These are phyloP conservation scores for Didymella pinodella DNA, from an alignment of 2,329 filamentous ascomycete genomes.

Conservation along the genomic window DNA sequence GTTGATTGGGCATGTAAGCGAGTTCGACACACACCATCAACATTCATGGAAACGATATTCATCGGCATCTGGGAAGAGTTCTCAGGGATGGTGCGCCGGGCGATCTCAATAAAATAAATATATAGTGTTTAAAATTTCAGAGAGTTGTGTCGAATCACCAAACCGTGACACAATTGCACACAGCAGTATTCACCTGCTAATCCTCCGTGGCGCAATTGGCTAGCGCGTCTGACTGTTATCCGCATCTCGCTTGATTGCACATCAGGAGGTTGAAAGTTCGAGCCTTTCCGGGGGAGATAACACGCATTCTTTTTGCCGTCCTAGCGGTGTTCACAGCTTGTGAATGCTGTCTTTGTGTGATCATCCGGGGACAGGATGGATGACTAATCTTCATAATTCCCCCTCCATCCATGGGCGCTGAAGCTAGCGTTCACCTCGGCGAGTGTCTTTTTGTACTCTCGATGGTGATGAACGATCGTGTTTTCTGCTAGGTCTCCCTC, in stretches of 20 bases:
- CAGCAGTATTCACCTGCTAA: neutral
- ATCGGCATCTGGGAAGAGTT: neutral
- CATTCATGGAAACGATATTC: neutral
- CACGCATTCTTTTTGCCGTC: conserved; percentile 18
- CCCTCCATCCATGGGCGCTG: neutral
- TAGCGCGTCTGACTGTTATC: conserved; percentile 69
- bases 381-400: neutral
- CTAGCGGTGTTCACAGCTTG: neutral
- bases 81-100: neutral
- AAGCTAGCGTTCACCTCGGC: neutral
- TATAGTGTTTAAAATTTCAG: neutral
- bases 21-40: conserved; percentile 17
- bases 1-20: conserved; percentile 19
- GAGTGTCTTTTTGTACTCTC: neutral
- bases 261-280: conserved; percentile 48
- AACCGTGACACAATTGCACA: conserved; percentile 1
- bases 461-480: neutral
- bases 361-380: neutral
- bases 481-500: neutral
- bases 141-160: too few species aligned
- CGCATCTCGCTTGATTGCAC: conserved; percentile 23
- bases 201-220: conserved; percentile 60
- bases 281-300: conserved; percentile 44
- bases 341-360: neutral
- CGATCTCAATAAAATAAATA: accelerated